Evolutionary conservation across 2,329 filamentous ascomycete species (phyloP), one percentile per base, ranked within the genome.

Genomic region (Aureobasidium sp.): DNA sequence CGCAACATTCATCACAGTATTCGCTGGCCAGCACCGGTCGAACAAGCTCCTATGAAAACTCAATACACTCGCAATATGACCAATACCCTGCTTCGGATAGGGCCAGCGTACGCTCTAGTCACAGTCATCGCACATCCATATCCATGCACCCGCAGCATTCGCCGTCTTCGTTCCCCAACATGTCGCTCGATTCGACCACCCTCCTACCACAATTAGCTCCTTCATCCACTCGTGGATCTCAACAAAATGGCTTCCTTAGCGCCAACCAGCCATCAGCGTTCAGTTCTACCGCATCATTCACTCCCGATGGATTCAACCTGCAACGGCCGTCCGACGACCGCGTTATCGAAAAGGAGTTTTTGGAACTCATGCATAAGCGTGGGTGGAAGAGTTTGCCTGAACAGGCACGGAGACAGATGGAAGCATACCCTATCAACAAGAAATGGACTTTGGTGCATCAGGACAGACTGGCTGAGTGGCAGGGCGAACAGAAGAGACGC

Each of bases 381-480:
- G 94, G 93, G 67, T 97, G 92, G 90, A 94, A 96, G 77, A 95
- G 95, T 75, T 79, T 99, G 66, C 94, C 94, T 5, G 94, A 99
- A 71, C 91, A 96, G 77, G 94, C 94, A 34, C 86, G 89, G 68
- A 84, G 93, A 65, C 94, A 97, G 78, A 97, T 99, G 93, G 84
- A 94, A 76, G 91, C 91, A 41, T 97, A 99, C 73, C 90, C 92
- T 15, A 84, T 94, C 9, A 85, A 87, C 66, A 97, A 97, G 81
- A 99, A 97, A 77, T 99, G 94, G 94, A 97, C 91, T 1, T 79
- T 99, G 64, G 89, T 99, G 57, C 89, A 97, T 73, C 93, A 99
- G 76, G 94, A 99, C 77, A 88, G 90, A 65, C 81, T 99, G 68
- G 90, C 91, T 7, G 93, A 97, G 75, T 90, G 87, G 82, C 92